These are phyloP conservation scores for Agaricales sp. DNA, from an alignment of 1,284 basidiomycete species.

Conservation along the genomic window DNA sequence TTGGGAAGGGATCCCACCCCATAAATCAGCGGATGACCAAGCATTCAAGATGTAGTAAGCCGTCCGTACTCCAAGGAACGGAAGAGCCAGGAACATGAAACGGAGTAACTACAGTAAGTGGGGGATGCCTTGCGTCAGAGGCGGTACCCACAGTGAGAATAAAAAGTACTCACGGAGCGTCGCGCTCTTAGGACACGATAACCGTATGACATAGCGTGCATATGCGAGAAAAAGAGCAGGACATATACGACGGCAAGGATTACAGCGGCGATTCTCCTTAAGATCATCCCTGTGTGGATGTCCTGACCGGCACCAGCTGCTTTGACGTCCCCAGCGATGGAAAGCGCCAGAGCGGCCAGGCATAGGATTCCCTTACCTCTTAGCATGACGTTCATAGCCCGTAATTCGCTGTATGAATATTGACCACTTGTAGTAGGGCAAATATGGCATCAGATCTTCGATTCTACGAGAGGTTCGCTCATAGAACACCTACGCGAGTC, in stretches of 20 bases:
- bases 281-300: slow-evolving; percentile 21
- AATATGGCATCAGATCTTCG: too few species aligned
- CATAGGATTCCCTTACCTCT: slow-evolving; percentile 30
- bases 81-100: slow-evolving; percentile 41
- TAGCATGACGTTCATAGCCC: slow-evolving; percentile 19
- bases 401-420: slow-evolving; percentile 21
- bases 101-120: slow-evolving; percentile 34
- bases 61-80: slow-evolving; percentile 47
- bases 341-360: slow-evolving; percentile 33
- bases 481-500: slow-evolving; percentile 44
- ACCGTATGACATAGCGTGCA: slow-evolving; percentile 38
- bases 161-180: slow-evolving; percentile 24
- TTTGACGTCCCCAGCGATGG: slow-evolving; percentile 36
- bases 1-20: slow-evolving; percentile 23
- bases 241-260: slow-evolving; percentile 39
- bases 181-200: slow-evolving; percentile 39
- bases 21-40: slow-evolving; percentile 40
- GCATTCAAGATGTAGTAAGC: slow-evolving; percentile 43
- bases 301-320: slow-evolving; percentile 8
- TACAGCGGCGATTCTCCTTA: slow-evolving; percentile 39
- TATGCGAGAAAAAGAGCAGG: slow-evolving; percentile 28
- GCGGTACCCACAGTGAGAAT: slow-evolving; percentile 9
- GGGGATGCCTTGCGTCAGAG: slow-evolving; percentile 4
- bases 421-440: slow-evolving; percentile 30
- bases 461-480: slow-evolving; percentile 22